Conservation (phyloP, 257 asterid genomes). For the Lycium barbarum region DNA sequence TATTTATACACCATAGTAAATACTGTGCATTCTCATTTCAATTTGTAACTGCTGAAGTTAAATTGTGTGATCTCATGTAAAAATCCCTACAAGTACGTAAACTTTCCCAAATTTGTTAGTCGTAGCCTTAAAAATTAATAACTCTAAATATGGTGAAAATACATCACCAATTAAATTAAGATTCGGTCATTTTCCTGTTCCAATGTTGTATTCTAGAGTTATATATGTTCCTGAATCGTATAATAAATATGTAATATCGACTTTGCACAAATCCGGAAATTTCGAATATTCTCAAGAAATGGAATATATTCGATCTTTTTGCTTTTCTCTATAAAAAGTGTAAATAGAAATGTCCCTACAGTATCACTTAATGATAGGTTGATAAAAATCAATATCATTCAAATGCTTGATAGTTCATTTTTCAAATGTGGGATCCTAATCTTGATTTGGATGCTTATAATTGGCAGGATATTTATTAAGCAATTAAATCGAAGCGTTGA, state of each 20-base stretch:
- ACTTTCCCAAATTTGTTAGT: too few species aligned
- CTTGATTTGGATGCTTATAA: background rate
- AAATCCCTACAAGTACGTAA: background rate
- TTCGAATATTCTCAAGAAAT: background rate
- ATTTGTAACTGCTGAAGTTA: too few species aligned
- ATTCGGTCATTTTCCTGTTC: too few species aligned
- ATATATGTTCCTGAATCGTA: background rate
- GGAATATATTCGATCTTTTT: background rate
- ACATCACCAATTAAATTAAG: too few species aligned
- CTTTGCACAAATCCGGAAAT: background rate
- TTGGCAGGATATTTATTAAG: background rate
- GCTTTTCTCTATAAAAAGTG: background rate
- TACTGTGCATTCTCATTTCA: too few species aligned
- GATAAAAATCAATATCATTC: background rate
- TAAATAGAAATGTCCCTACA: background rate
- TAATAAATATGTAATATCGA: background rate
- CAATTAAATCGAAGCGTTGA: background rate
- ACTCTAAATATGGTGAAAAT: background rate
- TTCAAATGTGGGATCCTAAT: conserved; percentile 24
- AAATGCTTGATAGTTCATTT: background rate
- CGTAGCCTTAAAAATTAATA: background rate
- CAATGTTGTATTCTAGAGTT: too few species aligned
- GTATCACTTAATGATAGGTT: background rate
- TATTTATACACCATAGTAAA: too few species aligned
- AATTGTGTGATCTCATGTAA: too few species aligned